Conservation (phyloP, 192 early-diverging fungal species). For the Podila horticola region DNA sequence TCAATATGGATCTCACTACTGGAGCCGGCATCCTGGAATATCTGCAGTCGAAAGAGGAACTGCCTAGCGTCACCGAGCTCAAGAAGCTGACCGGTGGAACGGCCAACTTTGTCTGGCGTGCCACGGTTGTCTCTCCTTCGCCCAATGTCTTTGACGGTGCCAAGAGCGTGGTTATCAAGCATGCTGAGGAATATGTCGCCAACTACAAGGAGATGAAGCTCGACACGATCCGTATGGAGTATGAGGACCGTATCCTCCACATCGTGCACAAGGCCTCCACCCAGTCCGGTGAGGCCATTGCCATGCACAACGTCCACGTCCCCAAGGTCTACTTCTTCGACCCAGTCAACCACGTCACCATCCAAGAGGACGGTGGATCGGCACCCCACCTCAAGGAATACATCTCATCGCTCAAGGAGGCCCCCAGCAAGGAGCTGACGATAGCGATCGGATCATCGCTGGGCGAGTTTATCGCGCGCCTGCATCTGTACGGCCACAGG, state of each 20-base stretch:
- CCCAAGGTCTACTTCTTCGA: constrained; percentile 43
- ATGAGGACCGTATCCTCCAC: constrained; percentile 31
- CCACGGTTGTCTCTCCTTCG: constrained; percentile 17
- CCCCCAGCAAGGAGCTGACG: constrained; percentile 31
- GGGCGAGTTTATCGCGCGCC: constrained; percentile 48
- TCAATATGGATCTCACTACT: constrained; percentile 24
- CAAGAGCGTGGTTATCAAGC: constrained; percentile 38
- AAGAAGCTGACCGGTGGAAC: constrained; percentile 42
- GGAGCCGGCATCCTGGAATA: constrained; percentile 33
- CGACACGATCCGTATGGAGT: constrained; percentile 40
- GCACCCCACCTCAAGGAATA: constrained; percentile 38
- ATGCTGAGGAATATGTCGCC: constrained; percentile 37
- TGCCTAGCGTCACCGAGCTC: constrained; percentile 28
- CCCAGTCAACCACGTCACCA: constrained; percentile 31
- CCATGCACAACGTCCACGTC: constrained; percentile 23
- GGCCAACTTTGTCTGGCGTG: constrained; percentile 54
- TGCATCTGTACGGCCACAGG: constrained; percentile 39
- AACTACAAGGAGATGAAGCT: constrained; percentile 11
- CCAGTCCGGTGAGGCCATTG: constrained; percentile 24
- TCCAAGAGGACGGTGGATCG: constrained; percentile 44
- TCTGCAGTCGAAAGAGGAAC: constrained; percentile 27
- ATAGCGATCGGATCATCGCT: constrained; percentile 41
- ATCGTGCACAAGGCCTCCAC: constrained; percentile 29
- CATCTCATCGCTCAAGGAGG: constrained; percentile 28
- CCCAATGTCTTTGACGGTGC: constrained; percentile 24